A percentile compares a stretch with the other conserved stretches of the same genome.
These are phyloP conservation scores for Misopates orontium DNA, from an alignment of 257 asterid species.

Conservation along the genomic window DNA sequence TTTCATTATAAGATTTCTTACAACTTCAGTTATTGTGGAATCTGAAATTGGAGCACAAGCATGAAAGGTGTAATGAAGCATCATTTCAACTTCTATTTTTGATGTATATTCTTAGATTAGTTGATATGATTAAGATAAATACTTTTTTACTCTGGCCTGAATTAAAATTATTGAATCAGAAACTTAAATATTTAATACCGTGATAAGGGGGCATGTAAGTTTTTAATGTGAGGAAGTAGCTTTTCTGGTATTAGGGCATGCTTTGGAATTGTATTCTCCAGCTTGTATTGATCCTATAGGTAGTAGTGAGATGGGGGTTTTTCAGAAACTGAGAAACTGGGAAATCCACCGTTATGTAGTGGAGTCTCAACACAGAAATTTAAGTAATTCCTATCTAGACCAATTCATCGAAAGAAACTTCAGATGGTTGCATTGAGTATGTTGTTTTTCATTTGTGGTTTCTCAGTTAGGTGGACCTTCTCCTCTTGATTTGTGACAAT, in stretches of 20 bases:
- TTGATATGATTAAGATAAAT: neutral
- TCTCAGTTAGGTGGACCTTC: too few species aligned
- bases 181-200: neutral
- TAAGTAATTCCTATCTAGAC: too few species aligned
- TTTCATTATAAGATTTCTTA: constrained; percentile 7
- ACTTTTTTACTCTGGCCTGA: neutral
- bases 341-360: too few species aligned
- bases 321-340: too few species aligned
- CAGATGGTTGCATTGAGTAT: too few species aligned
- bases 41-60: neutral
- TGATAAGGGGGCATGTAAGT: neutral
- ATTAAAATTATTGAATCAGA: neutral
- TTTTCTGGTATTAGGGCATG: constrained; percentile 2
- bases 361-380: too few species aligned
- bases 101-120: neutral
- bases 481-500: too few species aligned
- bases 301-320: too few species aligned
- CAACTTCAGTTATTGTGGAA: neutral
- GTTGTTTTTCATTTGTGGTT: too few species aligned
- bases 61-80: constrained; percentile 1
- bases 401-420: too few species aligned
- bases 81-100: constrained; percentile 1
- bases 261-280: neutral
- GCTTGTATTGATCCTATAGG: too few species aligned
- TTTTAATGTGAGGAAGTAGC: neutral